Evolutionary conservation across 331 rosid species (phyloP).

Genomic region (Saraca asoca): DNA sequence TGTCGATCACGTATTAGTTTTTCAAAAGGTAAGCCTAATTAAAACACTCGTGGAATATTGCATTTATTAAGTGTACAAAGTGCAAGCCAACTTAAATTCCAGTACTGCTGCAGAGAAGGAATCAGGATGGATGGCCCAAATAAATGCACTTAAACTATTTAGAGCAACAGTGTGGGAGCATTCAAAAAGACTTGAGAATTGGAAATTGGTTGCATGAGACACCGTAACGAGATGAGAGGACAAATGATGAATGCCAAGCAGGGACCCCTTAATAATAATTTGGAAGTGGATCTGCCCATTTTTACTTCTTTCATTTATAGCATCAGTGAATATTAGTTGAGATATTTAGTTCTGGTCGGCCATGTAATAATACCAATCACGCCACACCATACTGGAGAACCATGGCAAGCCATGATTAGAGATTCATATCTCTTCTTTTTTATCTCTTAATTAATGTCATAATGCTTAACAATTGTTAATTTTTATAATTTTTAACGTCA

Average conservation of each 20-base stretch:
- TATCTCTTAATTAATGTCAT: too few species aligned
- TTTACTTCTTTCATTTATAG: slow-evolving; percentile 35
- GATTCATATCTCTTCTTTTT: too few species aligned
- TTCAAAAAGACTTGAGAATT: slow-evolving; percentile 18
- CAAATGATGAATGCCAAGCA: slow-evolving; percentile 11
- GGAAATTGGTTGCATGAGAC: too few species aligned
- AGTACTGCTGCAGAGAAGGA: background rate
- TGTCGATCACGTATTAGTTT: slow-evolving; percentile 16
- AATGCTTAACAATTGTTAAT: too few species aligned
- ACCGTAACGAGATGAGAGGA: too few species aligned
- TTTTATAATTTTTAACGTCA: too few species aligned
- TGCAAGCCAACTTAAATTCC: slow-evolving; percentile 3
- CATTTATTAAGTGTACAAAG: slow-evolving; percentile 49
- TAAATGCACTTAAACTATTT: slow-evolving; percentile 38
- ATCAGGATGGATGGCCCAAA: background rate
- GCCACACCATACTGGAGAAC: too few species aligned
- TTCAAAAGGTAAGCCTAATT: background rate
- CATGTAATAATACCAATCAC: background rate
- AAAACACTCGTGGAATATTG: slow-evolving; percentile 9
- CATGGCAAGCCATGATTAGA: too few species aligned
- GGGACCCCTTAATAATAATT: slow-evolving; percentile 17
- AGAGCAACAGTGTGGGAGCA: slow-evolving; percentile 29
- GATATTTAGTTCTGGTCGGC: background rate
- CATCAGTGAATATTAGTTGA: slow-evolving; percentile 13
- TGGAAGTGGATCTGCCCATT: slow-evolving; percentile 6